Evolutionary conservation across 108 stramenopile species (phyloP).

Genomic region (Cylindrotheca fusiformis): DNA sequence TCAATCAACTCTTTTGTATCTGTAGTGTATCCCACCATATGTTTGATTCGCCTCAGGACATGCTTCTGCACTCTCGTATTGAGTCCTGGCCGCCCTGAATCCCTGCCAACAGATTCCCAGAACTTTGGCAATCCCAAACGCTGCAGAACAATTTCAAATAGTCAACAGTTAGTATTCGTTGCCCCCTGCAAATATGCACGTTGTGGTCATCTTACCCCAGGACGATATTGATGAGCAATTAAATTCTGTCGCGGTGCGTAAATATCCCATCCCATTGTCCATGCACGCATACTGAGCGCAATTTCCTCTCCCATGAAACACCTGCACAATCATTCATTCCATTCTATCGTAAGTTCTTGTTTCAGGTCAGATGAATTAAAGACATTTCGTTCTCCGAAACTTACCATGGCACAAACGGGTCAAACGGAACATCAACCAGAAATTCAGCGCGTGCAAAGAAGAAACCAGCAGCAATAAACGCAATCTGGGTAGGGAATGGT

Average conservation of each 20-base stretch:
- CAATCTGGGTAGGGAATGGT: conserved; percentile 22
- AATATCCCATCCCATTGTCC: conserved; percentile 92
- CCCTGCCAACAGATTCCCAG: conserved; percentile 87
- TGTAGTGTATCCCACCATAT: conserved; percentile 70
- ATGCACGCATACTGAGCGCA: conserved; percentile 70
- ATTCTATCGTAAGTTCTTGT: no score
- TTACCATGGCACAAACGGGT: conserved; percentile 95
- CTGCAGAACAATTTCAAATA: no score
- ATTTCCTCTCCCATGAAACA: conserved; percentile 98
- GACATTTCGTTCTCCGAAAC: no score
- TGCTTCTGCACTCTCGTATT: conserved; percentile 52
- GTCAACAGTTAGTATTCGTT: background rate
- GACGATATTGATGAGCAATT: conserved; percentile 89
- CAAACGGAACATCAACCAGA: conserved; percentile 85
- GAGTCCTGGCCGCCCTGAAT: conserved; percentile 57
- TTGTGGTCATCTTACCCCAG: conserved; percentile 62
- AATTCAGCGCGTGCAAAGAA: conserved; percentile 86
- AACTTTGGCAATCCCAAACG: conserved; percentile 81
- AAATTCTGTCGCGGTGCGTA: conserved; percentile 85
- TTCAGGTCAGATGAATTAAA: no score
- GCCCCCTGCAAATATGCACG: background rate
- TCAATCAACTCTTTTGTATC: conserved; percentile 33
- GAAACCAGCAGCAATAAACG: conserved; percentile 93
- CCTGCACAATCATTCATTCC: no score
- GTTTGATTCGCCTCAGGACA: conserved; percentile 64